Evolutionary conservation across 2,329 filamentous ascomycete genomes (phyloP), one percentile per base, ranked within the genome.

Genomic region (Arthroderma uncinatum): DNA sequence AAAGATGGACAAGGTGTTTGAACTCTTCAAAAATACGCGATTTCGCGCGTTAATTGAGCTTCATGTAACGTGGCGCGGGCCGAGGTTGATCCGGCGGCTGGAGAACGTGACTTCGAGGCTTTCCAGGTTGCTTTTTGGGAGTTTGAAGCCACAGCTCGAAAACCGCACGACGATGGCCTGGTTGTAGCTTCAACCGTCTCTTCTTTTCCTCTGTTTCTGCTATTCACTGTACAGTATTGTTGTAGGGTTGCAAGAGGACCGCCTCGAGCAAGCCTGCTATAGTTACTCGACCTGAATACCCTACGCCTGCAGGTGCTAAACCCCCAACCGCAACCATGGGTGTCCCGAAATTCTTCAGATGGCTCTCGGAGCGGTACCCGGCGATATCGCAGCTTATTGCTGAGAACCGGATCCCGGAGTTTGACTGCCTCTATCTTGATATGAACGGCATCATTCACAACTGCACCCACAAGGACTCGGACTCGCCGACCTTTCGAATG

Each of bases 381-480:
- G 85, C 93, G 61, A 98, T 98, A 72, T 98, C 93, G 55, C 92
- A 97, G 79, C 80, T 98, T 67, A 98, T 98, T 70, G 90, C 92
- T 56, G 93, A 98, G 78, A 98, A 96, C 74, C 87, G 93, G 66
- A 98, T 98, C 73, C 93, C 93, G 62, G 94, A 98, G 74, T 98
- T 98, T 75, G 93, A 98, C 74, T 93, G 89, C 74, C 83, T 98
- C 61, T 98, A 98, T 64, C 68, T 76, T 44, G 75, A 77, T 68
- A 98, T 98, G 93, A 98, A 98, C 74, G 93, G 93, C 64, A 98
- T 98, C 71, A 98, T 98, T 67, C 92, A 98, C 74, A 98, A 98
- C 73, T 98, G 93, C 73, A 98, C 93, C 57, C 93, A 98, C 76
- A 95, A 93, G 68, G 92, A 98, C 74, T 86, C 89, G 23, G 91